Percentiles rank a stretch among this genome's conserved stretches.
Conservation (phyloP, 1,284 basidiomycete species). For the Ceratobasidium sp. region DNA sequence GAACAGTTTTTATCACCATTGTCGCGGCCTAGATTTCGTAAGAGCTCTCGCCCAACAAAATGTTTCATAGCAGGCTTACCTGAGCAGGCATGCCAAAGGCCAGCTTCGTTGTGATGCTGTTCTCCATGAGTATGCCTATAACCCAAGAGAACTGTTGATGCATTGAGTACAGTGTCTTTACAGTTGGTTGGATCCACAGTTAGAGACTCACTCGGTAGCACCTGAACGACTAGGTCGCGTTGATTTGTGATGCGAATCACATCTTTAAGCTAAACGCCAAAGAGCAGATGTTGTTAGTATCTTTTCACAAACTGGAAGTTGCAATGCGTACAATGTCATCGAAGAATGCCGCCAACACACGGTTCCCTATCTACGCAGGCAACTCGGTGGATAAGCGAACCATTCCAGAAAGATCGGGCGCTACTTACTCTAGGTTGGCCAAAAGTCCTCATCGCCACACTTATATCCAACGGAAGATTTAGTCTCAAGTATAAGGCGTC, state of each 20-base stretch:
- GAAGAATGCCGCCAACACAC: constrained; percentile 64
- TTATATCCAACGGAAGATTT: constrained; percentile 52
- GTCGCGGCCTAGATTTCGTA: not conserved
- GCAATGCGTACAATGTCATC: constrained; percentile 47
- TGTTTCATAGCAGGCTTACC: constrained; percentile 46
- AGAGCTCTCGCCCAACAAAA: not conserved
- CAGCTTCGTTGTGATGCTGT: constrained; percentile 59
- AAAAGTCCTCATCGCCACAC: constrained; percentile 55
- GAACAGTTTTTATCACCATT: constrained; percentile 19
- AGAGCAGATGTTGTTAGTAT: not conserved
- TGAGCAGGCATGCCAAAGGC: constrained; percentile 57
- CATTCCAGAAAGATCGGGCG: constrained; percentile 6
- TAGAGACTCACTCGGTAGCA: constrained; percentile 48
- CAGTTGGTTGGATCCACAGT: not conserved
- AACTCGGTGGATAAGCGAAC: not conserved
- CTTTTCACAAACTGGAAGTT: not conserved
- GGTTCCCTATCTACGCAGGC: constrained; percentile 60
- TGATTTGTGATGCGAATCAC: constrained; percentile 61
- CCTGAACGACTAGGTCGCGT: constrained; percentile 54
- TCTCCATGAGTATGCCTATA: constrained; percentile 65
- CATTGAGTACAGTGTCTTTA: not conserved
- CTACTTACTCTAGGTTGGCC: constrained; percentile 64
- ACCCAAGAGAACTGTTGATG: constrained; percentile 53
- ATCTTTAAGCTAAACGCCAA: constrained; percentile 43
- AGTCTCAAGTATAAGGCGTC: constrained; percentile 56